A percentile compares a stretch with the other conserved stretches of the same genome.
These are phyloP conservation scores for Aspergillus indologenus DNA, from an alignment of 495 filamentous ascomycete species.

Conservation along the genomic window DNA sequence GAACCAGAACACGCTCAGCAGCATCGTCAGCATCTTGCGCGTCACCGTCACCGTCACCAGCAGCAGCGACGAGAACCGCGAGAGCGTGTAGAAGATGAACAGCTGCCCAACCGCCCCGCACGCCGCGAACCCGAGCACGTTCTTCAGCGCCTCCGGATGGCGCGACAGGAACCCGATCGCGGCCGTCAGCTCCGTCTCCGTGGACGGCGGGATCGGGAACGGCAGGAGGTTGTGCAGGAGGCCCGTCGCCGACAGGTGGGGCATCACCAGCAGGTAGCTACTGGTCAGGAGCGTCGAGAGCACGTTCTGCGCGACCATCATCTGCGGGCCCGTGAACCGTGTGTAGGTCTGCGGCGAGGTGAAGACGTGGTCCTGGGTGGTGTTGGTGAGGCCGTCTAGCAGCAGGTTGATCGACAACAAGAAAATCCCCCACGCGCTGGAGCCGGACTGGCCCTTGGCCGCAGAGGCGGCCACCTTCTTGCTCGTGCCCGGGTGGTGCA, in stretches of 20 bases:
- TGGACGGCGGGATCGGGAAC: constrained; percentile 49
- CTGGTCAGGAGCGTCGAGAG: constrained; percentile 73
- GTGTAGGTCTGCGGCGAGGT: constrained; percentile 55
- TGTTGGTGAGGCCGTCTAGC: constrained; percentile 94
- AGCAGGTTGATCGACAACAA: constrained; percentile 89
- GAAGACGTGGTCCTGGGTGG: constrained; percentile 95
- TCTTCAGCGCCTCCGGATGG: constrained; percentile 74
- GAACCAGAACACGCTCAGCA: constrained; percentile 90
- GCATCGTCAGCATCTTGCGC: constrained; percentile 98
- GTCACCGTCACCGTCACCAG: constrained; percentile 97
- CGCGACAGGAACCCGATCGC: constrained; percentile 76
- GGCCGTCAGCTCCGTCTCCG: constrained; percentile 65
- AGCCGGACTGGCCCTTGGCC: constrained; percentile 46
- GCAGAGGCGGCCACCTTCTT: constrained; percentile 59
- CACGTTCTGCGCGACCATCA: constrained; percentile 98
- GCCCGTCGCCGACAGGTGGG: constrained; percentile 66
- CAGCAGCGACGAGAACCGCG: constrained; percentile 84
- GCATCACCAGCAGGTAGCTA: constrained; percentile 70
- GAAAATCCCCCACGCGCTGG: constrained; percentile 72
- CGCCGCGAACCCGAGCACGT: constrained; percentile 86
- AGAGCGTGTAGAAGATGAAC: constrained; percentile 96
- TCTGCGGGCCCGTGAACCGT: constrained; percentile 85
- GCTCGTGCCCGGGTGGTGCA: constrained; percentile 71
- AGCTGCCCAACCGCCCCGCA: constrained; percentile 93
- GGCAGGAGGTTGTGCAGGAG: constrained; percentile 67